phyloP scores from a whole-genome alignment of 2,329 filamentous ascomycete species.

The Cytospora piceae region DNA sequence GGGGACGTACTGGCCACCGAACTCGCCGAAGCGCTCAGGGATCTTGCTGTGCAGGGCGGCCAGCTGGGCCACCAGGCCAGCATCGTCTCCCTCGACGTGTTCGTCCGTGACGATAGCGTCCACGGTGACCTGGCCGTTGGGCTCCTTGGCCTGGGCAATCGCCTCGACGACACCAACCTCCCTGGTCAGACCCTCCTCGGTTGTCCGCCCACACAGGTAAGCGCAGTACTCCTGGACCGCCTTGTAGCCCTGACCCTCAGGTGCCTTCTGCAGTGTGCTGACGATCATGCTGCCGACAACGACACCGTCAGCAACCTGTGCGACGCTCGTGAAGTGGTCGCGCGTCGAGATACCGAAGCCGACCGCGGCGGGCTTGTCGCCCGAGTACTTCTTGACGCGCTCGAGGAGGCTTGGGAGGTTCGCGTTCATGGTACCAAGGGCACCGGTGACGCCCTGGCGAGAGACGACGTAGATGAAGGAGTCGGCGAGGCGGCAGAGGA shows the following conservation, averaged over 20 bases:
- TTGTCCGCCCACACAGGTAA: constrained; percentile 58
- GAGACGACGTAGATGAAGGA: constrained; percentile 99
- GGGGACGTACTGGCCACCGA: constrained; percentile 95
- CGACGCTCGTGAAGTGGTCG: constrained; percentile 88
- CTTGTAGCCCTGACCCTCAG: constrained; percentile 67
- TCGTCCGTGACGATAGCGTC: constrained; percentile 66
- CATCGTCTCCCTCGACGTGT: constrained; percentile 50
- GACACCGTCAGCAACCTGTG: constrained; percentile 85
- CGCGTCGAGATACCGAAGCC: constrained; percentile 96
- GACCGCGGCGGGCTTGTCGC: constrained; percentile 86
- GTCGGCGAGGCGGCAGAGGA: constrained; percentile 94
- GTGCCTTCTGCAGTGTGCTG: constrained; percentile 73
- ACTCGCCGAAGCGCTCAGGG: constrained; percentile 89
- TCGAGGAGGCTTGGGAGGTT: constrained; percentile 80
- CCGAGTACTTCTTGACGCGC: constrained; percentile 89
- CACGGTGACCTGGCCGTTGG: constrained; percentile 66
- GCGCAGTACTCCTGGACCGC: constrained; percentile 87
- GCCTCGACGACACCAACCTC: constrained; percentile 75
- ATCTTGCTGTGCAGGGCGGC: constrained; percentile 80
- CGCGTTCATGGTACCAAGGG: constrained; percentile 78
- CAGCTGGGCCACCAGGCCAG: constrained; percentile 74
- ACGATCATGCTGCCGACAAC: constrained; percentile 97
- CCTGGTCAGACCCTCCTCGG: constrained; percentile 51
- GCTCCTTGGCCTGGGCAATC: constrained; percentile 62
- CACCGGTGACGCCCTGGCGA: constrained; percentile 94